Base-by-base conservation (phyloP, 1,284 basidiomycete species). In the Pascua sp. region DNA sequence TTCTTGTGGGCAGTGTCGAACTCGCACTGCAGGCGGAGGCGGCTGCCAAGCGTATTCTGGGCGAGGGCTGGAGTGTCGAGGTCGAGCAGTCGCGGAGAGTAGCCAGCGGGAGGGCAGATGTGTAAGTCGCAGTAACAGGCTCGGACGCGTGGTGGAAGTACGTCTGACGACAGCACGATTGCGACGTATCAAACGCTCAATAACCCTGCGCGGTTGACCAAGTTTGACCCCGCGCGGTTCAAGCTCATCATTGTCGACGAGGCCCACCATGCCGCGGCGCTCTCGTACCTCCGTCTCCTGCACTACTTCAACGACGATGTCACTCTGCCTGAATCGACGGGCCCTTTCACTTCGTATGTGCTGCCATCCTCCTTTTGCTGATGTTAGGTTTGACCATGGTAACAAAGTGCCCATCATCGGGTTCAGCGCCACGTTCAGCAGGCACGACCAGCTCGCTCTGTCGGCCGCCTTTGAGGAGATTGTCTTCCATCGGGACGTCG, bases 231-330 rank as follows among this genome's bases (percentile, higher is more conserved):
- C 1, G 68, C 72, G 10, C 67, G 66, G 36, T 81, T 91, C 68
- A 95, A 92, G 71, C 89, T 88, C 10, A 81, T 98, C 54, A 87
- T 98, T 50, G 83, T 96, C 8, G 92, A 95, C 67, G 92, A 96
- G 76, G 94, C 95, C 0, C 95, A 98, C 70, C 95, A 98, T 77
- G 89, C 94, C 32, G 92, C 91, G 24, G 89, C 93, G 4, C 85
- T 87, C 24, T 92, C 91, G 86, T 75, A 74, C 41, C 61, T 74
- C 15, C 65, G 70, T 0, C 57, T 73, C 10, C 58, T 76, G 12
- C 71, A 75, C 46, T 70, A 73, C 61, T 76, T 76, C 55, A 71
- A 76, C 51, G 53, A 64, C 38, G 60, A 63, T 3, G 71, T 75
- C 2, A 16, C 59, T 24, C 62, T 76, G 0, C 74, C 72, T 0